Percentiles rank a stretch among this genome's conserved stretches.
These are phyloP conservation scores for Salix dunnii DNA, from an alignment of 345 rosid species.

Conservation along the genomic window DNA sequence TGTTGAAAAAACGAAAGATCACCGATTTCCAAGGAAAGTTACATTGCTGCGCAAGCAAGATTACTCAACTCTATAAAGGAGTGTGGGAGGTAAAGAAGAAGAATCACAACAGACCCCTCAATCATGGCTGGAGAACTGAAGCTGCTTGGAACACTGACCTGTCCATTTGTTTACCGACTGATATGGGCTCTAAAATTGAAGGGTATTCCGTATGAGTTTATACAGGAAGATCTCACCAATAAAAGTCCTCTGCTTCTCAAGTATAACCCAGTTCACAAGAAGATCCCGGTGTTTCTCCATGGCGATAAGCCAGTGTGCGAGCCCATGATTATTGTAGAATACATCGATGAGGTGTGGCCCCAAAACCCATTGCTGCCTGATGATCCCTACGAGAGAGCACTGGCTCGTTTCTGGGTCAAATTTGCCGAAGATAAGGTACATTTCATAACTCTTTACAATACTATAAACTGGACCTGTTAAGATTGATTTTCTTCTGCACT, in stretches of 20 bases:
- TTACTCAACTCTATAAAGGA: not conserved
- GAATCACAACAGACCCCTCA: not conserved
- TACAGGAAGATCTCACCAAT: not conserved
- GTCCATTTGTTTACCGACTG: not conserved
- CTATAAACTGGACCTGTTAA: not conserved
- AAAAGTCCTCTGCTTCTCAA: slow-evolving; percentile 10
- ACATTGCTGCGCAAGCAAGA: not conserved
- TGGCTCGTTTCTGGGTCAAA: slow-evolving; percentile 9
- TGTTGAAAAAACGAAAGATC: no score
- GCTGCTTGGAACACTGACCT: not conserved
- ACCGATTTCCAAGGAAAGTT: no score
- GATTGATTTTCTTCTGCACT: not conserved
- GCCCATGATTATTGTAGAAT: slow-evolving; percentile 1
- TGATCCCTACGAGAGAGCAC: slow-evolving; percentile 1
- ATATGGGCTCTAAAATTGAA: not conserved
- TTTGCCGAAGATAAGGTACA: slow-evolving; percentile 6
- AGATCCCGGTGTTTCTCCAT: not conserved
- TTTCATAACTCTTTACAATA: no score
- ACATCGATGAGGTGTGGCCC: slow-evolving; percentile 1
- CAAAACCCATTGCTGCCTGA: not conserved
- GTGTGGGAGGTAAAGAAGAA: not conserved
- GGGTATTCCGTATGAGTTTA: not conserved
- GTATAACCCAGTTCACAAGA: slow-evolving; percentile 1
- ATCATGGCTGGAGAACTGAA: not conserved
- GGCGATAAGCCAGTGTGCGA: not conserved